phyloP scores from a whole-genome alignment of 768 basidiomycete genomes.

The Rubroboletus pulcherrimus region DNA sequence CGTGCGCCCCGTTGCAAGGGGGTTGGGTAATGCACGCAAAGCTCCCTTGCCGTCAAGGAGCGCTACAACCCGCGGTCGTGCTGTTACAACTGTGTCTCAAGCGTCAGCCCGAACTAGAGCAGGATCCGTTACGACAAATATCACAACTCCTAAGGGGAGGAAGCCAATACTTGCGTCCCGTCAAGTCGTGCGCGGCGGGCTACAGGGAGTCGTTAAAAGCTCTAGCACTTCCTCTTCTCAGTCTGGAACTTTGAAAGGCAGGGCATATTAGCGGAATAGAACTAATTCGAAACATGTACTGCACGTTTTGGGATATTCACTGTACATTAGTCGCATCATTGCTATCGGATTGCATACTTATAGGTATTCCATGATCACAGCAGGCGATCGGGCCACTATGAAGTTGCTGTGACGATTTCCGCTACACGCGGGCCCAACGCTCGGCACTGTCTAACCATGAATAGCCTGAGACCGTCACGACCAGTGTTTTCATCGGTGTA shows the following conservation, averaged over 20 bases:
- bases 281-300: background rate
- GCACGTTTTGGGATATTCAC: constrained; percentile 2
- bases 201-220: constrained; percentile 18
- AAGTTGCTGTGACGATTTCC: background rate
- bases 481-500: background rate
- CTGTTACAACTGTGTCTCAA: constrained; percentile 9
- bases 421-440: background rate
- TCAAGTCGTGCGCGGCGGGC: constrained; percentile 8
- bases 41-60: constrained; percentile 8
- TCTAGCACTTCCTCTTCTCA: constrained; percentile 26
- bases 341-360: constrained; percentile 5
- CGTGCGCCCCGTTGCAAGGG: constrained; percentile 23
- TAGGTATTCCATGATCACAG: background rate
- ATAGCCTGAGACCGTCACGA: background rate
- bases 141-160: constrained; percentile 13
- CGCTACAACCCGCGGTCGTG: constrained; percentile 7
- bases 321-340: constrained; percentile 25
- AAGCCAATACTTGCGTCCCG: constrained; percentile 6
- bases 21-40: constrained; percentile 13
- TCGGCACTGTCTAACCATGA: background rate
- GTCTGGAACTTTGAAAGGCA: constrained; percentile 23
- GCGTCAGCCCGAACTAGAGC: constrained; percentile 6
- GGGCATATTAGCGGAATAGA: constrained; percentile 9
- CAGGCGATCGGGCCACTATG: background rate
- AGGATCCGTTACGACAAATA: constrained; percentile 8